These are phyloP conservation scores for Fraxinus cuspidata DNA, from an alignment of 257 asterid species.

Conservation along the genomic window DNA sequence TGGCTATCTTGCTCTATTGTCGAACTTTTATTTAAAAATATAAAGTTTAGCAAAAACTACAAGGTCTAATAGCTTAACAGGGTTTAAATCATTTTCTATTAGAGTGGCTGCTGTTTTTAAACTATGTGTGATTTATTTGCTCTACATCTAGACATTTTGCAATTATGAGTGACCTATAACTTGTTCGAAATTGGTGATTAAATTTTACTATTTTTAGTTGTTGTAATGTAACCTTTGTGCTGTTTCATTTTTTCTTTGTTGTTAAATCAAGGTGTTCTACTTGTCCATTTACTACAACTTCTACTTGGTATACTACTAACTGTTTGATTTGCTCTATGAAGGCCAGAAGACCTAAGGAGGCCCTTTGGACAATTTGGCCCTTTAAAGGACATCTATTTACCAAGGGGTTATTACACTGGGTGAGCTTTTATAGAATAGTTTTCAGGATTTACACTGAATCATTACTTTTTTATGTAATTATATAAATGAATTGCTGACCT, in stretches of 20 bases:
- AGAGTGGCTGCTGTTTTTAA: neutral
- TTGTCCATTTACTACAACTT: neutral
- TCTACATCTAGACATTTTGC: neutral
- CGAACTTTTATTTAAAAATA: neutral
- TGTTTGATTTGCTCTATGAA: constrained; percentile 26
- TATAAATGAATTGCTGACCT: neutral
- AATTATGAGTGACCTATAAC: neutral
- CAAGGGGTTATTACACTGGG: constrained; percentile 94
- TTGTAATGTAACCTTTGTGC: neutral
- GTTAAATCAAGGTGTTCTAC: neutral
- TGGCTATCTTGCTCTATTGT: neutral
- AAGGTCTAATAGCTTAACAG: neutral
- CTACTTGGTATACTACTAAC: neutral
- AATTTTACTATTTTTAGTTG: neutral
- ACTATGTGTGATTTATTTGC: neutral
- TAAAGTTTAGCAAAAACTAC: neutral
- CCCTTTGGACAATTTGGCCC: constrained; percentile 92
- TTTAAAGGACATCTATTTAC: constrained; percentile 81
- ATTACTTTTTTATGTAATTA: neutral
- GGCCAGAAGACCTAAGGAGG: constrained; percentile 86
- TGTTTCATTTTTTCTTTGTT: neutral
- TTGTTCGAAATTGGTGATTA: neutral
- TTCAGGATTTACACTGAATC: neutral
- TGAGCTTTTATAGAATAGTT: constrained; percentile 45
- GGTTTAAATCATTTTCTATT: neutral